phyloP scores from a whole-genome alignment of 495 filamentous ascomycete genomes.

The Penicillium odoratum region DNA sequence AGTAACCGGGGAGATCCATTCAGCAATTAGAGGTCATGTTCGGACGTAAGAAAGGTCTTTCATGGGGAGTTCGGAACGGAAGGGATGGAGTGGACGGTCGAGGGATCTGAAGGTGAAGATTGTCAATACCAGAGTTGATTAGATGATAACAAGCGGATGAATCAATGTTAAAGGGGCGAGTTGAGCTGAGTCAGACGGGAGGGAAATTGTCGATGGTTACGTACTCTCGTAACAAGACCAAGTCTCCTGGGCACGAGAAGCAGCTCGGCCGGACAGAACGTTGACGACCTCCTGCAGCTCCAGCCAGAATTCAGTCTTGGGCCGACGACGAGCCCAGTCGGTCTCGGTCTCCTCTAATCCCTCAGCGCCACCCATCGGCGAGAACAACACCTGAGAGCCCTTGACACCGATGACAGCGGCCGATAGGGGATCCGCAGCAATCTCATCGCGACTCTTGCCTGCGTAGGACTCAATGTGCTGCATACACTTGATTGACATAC shows the following conservation, averaged over 20 bases:
- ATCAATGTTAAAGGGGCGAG: background rate
- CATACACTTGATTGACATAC: conserved; percentile 88
- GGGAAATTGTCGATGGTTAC: conserved; percentile 18
- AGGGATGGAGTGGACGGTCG: conserved; percentile 21
- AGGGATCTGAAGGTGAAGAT: conserved; percentile 18
- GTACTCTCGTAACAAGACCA: conserved; percentile 40
- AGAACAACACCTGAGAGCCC: conserved; percentile 85
- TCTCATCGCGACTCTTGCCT: conserved; percentile 62
- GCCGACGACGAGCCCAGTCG: conserved; percentile 87
- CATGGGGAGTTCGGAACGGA: conserved; percentile 26
- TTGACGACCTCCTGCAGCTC: conserved; percentile 79
- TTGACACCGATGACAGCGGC: conserved; percentile 86
- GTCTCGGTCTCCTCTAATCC: conserved; percentile 80
- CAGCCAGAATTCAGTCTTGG: conserved; percentile 84
- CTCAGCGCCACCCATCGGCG: conserved; percentile 62
- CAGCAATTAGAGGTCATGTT: conserved; percentile 5
- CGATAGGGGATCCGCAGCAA: conserved; percentile 68
- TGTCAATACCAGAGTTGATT: background rate
- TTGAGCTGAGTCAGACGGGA: background rate
- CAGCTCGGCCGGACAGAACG: conserved; percentile 72
- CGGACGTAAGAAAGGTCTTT: conserved; percentile 10
- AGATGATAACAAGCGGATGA: background rate
- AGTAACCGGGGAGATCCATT: conserved; percentile 1
- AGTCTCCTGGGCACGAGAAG: conserved; percentile 16
- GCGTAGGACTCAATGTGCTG: conserved; percentile 82